Evolutionary conservation across 805 yeast genomes (phyloP).

Genomic region (Schwanniomyces pseudopolymorphus): DNA sequence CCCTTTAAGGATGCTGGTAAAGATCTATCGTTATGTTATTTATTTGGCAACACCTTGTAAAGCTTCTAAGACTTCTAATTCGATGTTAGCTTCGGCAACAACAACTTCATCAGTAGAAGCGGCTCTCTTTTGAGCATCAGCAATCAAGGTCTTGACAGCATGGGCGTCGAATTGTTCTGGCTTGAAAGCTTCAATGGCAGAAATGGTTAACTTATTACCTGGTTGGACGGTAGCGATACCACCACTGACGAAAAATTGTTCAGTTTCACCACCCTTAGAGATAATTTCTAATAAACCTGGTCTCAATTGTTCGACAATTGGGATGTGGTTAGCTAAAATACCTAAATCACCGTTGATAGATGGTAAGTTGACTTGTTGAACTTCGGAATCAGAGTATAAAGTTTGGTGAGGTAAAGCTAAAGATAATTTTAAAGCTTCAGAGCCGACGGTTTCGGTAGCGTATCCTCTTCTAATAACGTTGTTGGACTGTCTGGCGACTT

Average conservation of each 20-base stretch:
- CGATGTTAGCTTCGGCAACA: conserved; percentile 93
- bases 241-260: conserved; percentile 88
- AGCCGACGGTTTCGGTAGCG: conserved; percentile 71
- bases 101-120: conserved; percentile 80
- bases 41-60: conserved; percentile 79
- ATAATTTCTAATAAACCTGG: conserved; percentile 95
- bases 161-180: conserved; percentile 81
- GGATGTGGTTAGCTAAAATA: conserved; percentile 96
- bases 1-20: conserved; percentile 4
- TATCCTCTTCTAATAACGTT: conserved; percentile 72
- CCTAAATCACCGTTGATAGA: conserved; percentile 95
- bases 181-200: conserved; percentile 94
- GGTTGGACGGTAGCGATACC: conserved; percentile 97
- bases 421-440: conserved; percentile 78
- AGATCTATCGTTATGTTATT: conserved; percentile 9
- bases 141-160: conserved; percentile 73
- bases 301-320: conserved; percentile 91
- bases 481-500: conserved; percentile 57
- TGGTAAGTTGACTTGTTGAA: conserved; percentile 85
- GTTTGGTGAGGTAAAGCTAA: conserved; percentile 89
- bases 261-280: conserved; percentile 67
- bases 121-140: conserved; percentile 93
- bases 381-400: conserved; percentile 56
- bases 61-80: conserved; percentile 95
- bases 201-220: conserved; percentile 84